Evolutionary conservation across 176 grass and related monocot genomes (phyloP).

Genomic region (Oropetium thomaeum): DNA sequence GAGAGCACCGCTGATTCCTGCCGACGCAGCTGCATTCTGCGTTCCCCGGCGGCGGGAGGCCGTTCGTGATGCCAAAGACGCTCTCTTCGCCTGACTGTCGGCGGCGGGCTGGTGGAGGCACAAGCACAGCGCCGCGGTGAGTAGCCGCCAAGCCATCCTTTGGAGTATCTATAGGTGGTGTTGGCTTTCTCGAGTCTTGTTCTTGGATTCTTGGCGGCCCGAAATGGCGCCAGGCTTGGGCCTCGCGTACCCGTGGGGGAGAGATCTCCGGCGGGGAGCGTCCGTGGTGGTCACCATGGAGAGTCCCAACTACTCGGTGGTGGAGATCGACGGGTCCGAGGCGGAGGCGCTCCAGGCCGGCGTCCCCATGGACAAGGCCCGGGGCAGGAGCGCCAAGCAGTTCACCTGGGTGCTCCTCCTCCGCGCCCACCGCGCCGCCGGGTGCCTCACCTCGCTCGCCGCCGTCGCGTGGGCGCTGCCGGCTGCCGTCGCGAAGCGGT

Average conservation of each 20-base stretch:
- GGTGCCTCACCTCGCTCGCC: slow-evolving; percentile 48
- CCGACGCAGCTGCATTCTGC: slow-evolving; percentile 22
- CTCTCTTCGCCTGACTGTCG: background rate
- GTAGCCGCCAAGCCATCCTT: background rate
- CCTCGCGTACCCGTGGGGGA: slow-evolving; percentile 49
- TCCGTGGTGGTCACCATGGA: slow-evolving; percentile 80
- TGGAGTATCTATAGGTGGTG: background rate
- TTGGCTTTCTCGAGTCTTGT: background rate
- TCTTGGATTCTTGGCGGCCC: slow-evolving; percentile 6
- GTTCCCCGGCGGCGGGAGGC: background rate
- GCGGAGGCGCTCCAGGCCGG: slow-evolving; percentile 30
- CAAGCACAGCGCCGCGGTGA: background rate
- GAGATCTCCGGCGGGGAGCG: slow-evolving; percentile 42
- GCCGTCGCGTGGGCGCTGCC: slow-evolving; percentile 45
- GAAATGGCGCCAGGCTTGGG: slow-evolving; percentile 56
- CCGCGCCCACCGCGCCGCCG: slow-evolving; percentile 52
- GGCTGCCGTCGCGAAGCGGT: slow-evolving; percentile 31
- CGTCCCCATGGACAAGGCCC: slow-evolving; percentile 54
- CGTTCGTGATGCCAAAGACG: background rate
- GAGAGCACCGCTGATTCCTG: background rate
- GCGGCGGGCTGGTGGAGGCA: background rate
- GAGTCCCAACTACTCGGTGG: slow-evolving; percentile 73
- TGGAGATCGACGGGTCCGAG: slow-evolving; percentile 57
- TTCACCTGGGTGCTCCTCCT: slow-evolving; percentile 77
- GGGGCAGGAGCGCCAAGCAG: slow-evolving; percentile 74